Evolutionary conservation across 2,329 filamentous ascomycete species (phyloP).

Genomic region (Colletotrichum theobromicola): DNA sequence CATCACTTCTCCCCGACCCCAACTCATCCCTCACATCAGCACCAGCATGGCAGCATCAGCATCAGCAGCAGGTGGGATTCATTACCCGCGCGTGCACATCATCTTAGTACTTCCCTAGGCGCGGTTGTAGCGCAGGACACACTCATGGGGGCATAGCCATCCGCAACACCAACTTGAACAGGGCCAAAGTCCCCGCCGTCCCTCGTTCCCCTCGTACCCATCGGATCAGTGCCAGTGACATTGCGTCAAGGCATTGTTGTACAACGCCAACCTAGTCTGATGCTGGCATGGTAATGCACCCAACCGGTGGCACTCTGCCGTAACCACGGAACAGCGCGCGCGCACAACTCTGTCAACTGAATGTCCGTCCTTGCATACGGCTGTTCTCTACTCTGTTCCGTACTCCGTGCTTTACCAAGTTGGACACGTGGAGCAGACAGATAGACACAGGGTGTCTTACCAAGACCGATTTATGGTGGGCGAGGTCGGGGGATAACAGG

Average conservation of each 20-base stretch:
- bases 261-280: not conserved
- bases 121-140: not conserved
- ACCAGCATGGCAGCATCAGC: not conserved
- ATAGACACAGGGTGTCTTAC: conserved; percentile 7
- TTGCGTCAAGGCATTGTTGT: not conserved
- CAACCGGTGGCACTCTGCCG: not conserved
- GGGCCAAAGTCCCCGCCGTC: not conserved
- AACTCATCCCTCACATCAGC: not conserved
- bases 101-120: not conserved
- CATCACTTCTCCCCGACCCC: not conserved
- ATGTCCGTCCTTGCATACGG: not conserved
- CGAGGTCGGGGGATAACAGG: not conserved
- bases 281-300: not conserved
- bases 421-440: not conserved
- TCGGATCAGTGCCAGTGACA: not conserved
- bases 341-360: not conserved
- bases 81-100: not conserved
- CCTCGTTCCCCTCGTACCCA: not conserved
- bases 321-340: not conserved
- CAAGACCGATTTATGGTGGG: not conserved
- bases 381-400: not conserved
- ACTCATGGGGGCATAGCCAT: not conserved
- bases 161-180: not conserved
- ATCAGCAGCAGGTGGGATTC: not conserved
- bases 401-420: not conserved